Conservation (phyloP, 2,329 filamentous ascomycete genomes). For the Zopfia rhizophila region DNA sequence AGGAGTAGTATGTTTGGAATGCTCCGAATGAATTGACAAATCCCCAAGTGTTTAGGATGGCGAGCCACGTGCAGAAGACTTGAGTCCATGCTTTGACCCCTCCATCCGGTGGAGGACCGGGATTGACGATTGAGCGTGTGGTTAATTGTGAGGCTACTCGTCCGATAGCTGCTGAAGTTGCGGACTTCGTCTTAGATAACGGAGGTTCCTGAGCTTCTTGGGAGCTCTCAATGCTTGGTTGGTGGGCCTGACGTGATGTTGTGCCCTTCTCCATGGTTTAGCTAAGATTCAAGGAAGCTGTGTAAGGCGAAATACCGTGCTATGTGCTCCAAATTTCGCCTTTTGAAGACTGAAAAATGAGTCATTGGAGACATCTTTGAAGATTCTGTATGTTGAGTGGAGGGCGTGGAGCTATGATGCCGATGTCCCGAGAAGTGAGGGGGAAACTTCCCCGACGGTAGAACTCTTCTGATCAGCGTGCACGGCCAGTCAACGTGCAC, state of each 20-base stretch:
- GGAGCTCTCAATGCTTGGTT: constrained; percentile 12
- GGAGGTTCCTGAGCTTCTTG: constrained; percentile 8
- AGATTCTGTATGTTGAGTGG: not conserved
- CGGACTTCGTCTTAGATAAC: constrained; percentile 26
- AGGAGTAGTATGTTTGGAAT: constrained; percentile 60
- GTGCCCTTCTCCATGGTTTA: constrained; percentile 17
- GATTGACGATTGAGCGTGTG: constrained; percentile 33
- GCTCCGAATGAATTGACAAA: constrained; percentile 56
- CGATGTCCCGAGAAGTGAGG: constrained; percentile 12
- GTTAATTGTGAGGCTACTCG: constrained; percentile 51
- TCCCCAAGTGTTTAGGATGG: constrained; percentile 51
- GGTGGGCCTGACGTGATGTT: constrained; percentile 22
- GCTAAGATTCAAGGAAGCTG: not conserved
- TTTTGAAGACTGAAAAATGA: constrained; percentile 13
- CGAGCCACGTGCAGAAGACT: constrained; percentile 44
- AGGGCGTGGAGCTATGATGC: constrained; percentile 7
- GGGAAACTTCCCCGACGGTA: too few species aligned
- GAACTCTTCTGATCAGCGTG: too few species aligned
- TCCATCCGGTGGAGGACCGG: constrained; percentile 56
- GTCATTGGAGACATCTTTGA: constrained; percentile 17
- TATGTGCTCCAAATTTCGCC: constrained; percentile 17
- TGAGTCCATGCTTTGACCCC: constrained; percentile 49
- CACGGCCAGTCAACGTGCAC: too few species aligned
- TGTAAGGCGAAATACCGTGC: constrained; percentile 1
- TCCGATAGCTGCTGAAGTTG: constrained; percentile 23